Evolutionary conservation across 495 filamentous ascomycete genomes (phyloP).

Genomic region (Xylaria castorea): DNA sequence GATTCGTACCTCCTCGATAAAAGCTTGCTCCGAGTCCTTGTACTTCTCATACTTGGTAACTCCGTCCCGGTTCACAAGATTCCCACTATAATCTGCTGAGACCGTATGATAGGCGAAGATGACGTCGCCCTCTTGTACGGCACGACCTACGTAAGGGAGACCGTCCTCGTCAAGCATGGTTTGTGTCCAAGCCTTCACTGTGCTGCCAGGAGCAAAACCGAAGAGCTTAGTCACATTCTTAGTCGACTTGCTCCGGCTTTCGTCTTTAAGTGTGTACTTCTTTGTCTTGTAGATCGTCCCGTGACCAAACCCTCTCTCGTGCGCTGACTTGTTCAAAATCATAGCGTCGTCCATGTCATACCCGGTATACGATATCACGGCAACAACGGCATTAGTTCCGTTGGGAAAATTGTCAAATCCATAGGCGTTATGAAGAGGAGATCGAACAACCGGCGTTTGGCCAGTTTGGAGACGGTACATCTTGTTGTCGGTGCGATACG

Average conservation of each 20-base stretch:
- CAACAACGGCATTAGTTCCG: conserved; percentile 94
- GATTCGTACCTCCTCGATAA: conserved; percentile 90
- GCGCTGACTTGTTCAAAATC: conserved; percentile 97
- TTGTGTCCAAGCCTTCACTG: conserved; percentile 67
- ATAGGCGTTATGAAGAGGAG: conserved; percentile 92
- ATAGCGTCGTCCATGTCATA: conserved; percentile 99
- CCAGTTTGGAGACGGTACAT: conserved; percentile 93
- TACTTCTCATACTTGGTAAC: conserved; percentile 85
- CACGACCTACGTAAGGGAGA: conserved; percentile 76
- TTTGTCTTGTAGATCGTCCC: conserved; percentile 98
- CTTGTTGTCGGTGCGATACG: conserved; percentile 95
- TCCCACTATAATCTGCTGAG: conserved; percentile 73
- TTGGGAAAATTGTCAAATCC: conserved; percentile 98
- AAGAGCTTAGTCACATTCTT: conserved; percentile 75
- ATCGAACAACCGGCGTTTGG: conserved; percentile 91
- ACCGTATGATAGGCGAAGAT: conserved; percentile 92
- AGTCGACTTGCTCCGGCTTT: conserved; percentile 60
- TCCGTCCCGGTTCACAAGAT: conserved; percentile 79
- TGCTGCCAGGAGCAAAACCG: conserved; percentile 78
- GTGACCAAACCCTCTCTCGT: conserved; percentile 96
- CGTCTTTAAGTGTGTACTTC: conserved; percentile 79
- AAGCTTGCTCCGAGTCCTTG: conserved; percentile 86
- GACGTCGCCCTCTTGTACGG: conserved; percentile 78
- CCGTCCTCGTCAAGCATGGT: conserved; percentile 83
- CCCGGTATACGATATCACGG: conserved; percentile 97